phyloP scores from a whole-genome alignment of 495 filamentous ascomycete species.

The Xylaria sp. region DNA sequence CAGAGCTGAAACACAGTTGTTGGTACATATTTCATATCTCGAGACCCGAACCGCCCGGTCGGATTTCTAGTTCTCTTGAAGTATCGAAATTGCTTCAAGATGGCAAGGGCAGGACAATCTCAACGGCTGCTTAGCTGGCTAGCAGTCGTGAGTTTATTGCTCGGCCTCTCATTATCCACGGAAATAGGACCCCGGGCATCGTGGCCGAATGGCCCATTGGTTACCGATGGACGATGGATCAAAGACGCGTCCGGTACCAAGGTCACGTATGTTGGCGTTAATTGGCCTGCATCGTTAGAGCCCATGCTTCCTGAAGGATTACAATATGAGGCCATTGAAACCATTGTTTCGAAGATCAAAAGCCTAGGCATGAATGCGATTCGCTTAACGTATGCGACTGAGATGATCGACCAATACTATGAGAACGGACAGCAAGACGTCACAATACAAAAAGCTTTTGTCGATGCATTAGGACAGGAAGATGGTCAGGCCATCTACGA shows the following conservation, averaged over 20 bases:
- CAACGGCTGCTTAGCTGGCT: conserved; percentile 25
- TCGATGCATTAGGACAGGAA: conserved; percentile 47
- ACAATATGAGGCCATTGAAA: conserved; percentile 58
- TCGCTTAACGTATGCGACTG: conserved; percentile 57
- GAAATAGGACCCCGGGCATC: conserved; percentile 18
- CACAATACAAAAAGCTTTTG: conserved; percentile 52
- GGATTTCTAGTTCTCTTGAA: neutral
- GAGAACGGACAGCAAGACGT: conserved; percentile 52
- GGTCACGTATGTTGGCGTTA: conserved; percentile 60
- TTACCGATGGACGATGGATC: conserved; percentile 56
- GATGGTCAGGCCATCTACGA: conserved; percentile 52
- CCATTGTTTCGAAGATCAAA: conserved; percentile 58
- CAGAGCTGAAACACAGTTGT: conserved; percentile 18
- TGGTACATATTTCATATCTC: conserved; percentile 17
- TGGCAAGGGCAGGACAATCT: neutral
- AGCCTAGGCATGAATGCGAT: conserved; percentile 61
- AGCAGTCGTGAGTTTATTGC: conserved; percentile 14
- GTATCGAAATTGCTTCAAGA: conserved; percentile 6
- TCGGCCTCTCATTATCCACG: neutral
- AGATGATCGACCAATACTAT: conserved; percentile 31
- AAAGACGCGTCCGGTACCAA: conserved; percentile 51
- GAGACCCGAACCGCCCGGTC: conserved; percentile 7
- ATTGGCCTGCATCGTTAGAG: conserved; percentile 63
- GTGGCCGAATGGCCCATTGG: conserved; percentile 46
- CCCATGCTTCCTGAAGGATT: conserved; percentile 67